phyloP scores from a whole-genome alignment of 169 alveolate species.

The Eimeria maxima region DNA sequence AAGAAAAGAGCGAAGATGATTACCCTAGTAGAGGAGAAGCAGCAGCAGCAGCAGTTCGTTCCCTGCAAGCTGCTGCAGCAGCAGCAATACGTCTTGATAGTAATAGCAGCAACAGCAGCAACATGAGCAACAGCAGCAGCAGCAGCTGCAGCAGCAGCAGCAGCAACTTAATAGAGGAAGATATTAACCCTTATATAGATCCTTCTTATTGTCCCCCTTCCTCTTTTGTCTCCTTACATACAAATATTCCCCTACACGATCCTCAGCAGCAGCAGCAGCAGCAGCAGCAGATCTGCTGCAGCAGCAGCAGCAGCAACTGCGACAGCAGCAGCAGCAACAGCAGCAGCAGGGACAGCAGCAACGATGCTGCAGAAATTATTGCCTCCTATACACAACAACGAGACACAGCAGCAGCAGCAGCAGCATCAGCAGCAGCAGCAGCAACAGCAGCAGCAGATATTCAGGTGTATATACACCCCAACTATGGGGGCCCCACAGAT shows the following conservation, averaged over 20 bases:
- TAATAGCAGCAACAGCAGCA: too few relatives aligned
- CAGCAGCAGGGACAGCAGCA: not conserved
- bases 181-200: not conserved
- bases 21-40: too few relatives aligned
- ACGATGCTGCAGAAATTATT: not conserved
- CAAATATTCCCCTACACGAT: not conserved
- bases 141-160: not conserved
- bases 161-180: not conserved
- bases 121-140: constrained; percentile 33
- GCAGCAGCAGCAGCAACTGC: too few relatives aligned
- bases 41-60: not conserved
- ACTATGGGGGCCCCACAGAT: not conserved
- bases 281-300: too few relatives aligned
- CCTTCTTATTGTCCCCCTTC: too few relatives aligned
- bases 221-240: not conserved
- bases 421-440: not conserved
- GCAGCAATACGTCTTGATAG: not conserved
- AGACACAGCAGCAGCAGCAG: not conserved
- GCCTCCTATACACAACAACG: not conserved
- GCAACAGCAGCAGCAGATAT: not conserved
- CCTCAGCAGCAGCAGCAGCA: not conserved
- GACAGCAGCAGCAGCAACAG: not conserved
- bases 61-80: not conserved
- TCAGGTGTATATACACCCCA: not conserved
- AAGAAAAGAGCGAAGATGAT: constrained; percentile 12